Evolutionary conservation across 208 protist genomes (phyloP).

Genomic region (Acanthamoeba royreba): DNA sequence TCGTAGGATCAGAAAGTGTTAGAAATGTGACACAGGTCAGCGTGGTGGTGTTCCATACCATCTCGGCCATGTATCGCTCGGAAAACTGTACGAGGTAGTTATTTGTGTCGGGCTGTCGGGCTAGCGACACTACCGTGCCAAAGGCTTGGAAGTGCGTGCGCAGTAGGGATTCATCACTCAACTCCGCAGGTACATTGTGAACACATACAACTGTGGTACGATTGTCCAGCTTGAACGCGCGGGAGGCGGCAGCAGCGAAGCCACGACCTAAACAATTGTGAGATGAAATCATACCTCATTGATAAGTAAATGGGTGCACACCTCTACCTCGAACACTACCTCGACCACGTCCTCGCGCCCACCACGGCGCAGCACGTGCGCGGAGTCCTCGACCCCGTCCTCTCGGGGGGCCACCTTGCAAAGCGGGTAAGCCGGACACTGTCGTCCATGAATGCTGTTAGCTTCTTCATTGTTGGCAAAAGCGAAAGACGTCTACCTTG

Average conservation of each 20-base stretch:
- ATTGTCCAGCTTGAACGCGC: conserved; percentile 33
- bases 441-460: not conserved
- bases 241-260: not conserved
- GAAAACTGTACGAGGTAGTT: not conserved
- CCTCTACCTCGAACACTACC: not conserved
- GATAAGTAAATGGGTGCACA: not conserved
- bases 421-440: not conserved
- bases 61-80: not conserved
- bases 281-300: too few species aligned
- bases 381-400: not conserved
- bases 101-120: not conserved
- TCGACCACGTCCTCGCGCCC: not conserved
- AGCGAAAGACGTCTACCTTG: too few species aligned
- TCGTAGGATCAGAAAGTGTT: too few species aligned
- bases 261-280: not conserved
- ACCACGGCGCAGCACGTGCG: not conserved
- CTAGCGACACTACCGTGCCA: not conserved
- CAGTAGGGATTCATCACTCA: not conserved
- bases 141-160: conserved; percentile 28
- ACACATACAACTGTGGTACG: not conserved
- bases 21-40: too few species aligned
- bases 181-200: not conserved
- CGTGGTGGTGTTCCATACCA: too few species aligned
- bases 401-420: not conserved
- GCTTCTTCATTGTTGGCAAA: too few species aligned